A percentile compares a stretch with the other conserved stretches of the same genome.
phyloP scores from a whole-genome alignment of 495 filamentous ascomycete genomes.

The Tuber borchii region DNA sequence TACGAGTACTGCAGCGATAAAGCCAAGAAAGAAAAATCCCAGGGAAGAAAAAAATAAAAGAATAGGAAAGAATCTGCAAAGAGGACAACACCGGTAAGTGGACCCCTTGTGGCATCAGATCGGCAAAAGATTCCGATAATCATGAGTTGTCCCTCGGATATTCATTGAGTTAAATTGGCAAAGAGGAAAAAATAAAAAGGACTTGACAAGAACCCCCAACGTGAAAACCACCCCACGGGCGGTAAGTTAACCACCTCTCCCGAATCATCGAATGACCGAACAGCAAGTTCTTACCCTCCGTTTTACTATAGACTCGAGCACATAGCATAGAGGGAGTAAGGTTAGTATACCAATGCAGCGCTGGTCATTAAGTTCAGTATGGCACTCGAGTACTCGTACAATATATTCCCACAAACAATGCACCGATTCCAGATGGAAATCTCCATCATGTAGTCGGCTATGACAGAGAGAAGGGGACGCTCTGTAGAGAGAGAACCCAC shows the following conservation, averaged over 20 bases:
- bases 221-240: background rate
- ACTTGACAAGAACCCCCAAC: background rate
- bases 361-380: background rate
- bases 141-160: background rate
- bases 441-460: background rate
- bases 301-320: background rate
- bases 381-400: background rate
- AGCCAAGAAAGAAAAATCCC: background rate
- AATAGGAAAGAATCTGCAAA: background rate
- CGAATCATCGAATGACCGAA: background rate
- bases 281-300: background rate
- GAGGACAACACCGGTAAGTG: background rate
- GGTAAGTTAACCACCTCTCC: background rate
- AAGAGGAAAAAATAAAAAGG: background rate
- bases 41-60: background rate
- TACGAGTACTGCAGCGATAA: background rate
- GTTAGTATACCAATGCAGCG: background rate
- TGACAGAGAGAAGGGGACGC: no score
- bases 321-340: background rate
- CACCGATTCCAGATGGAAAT: background rate
- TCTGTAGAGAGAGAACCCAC: background rate
- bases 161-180: background rate
- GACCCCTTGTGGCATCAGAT: background rate
- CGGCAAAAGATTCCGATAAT: background rate
- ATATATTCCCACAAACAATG: background rate